These are phyloP conservation scores for Emmonsiellopsis sp. DNA, from an alignment of 2,329 filamentous ascomycete genomes.

Conservation along the genomic window DNA sequence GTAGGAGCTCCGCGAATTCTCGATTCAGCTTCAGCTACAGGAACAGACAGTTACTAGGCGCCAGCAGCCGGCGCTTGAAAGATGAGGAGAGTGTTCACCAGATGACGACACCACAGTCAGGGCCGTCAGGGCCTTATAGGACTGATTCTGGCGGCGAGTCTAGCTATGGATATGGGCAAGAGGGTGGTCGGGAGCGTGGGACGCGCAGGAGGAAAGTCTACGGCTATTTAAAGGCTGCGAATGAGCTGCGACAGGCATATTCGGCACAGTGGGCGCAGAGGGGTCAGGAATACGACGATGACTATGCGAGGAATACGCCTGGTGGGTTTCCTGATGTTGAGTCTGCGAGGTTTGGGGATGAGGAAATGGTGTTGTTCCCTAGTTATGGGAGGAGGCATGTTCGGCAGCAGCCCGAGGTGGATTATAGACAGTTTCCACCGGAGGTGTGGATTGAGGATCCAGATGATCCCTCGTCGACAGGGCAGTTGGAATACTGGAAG, in stretches of 20 bases:
- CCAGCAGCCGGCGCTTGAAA: background rate
- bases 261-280: conserved; percentile 46
- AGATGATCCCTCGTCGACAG: conserved; percentile 37
- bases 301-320: conserved; percentile 48
- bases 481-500: conserved; percentile 66
- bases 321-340: conserved; percentile 76
- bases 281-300: conserved; percentile 36
- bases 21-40: background rate
- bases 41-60: background rate
- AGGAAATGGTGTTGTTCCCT: conserved; percentile 92
- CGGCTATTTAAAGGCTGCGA: conserved; percentile 61
- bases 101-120: conserved; percentile 1
- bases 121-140: background rate
- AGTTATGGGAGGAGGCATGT: conserved; percentile 76
- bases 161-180: conserved; percentile 11
- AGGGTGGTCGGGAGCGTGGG: conserved; percentile 48
- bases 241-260: conserved; percentile 62
- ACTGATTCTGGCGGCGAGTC: background rate
- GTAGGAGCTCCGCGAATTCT: background rate
- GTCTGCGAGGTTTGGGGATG: conserved; percentile 69
- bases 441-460: conserved; percentile 32
- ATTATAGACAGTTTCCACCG: conserved; percentile 18
- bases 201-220: conserved; percentile 70
- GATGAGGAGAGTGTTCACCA: background rate
- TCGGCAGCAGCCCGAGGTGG: conserved; percentile 33